Evolutionary conservation across 345 rosid genomes (phyloP), one percentile per base, ranked within the genome.

Genomic region (Erysimum cheiranthoides): DNA sequence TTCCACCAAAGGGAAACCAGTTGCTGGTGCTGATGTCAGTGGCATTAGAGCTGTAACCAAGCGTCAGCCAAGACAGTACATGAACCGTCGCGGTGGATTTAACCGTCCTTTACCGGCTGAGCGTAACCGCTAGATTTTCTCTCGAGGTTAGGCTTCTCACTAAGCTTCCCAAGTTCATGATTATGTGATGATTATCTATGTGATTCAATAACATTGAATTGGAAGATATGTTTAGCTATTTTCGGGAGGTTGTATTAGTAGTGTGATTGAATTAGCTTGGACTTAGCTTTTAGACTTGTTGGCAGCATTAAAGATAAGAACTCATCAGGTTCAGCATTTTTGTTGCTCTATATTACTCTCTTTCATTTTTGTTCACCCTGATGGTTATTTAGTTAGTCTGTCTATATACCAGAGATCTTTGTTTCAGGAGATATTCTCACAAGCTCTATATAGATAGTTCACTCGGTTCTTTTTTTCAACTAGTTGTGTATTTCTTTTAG

Each of bases 81-180:
- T 93, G 98, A 93, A 96, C 71, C 84, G 98, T 21, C 84, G 96
- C 54, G 99, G 98, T 36, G 97, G 97, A 4, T 96, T 96, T 56
- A 96, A 93, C 79, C 86, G 96, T 34, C 97, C 98, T 1, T 79
- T 96, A 79, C 99, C 98, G 0, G 82, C 83, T 0, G 98, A 96
- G 84, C 85, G 82, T 30, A 96, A 89, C 68, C 93, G 92, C 12
- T 88, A 85, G 83, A 1, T 21, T 35, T 61, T 35, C 32, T 61
- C 21, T 52, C 76, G 71, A 86, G 88, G 89, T 85, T 56, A 69
- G 84, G 71, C 17, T 18, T 79, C 75, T 28, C 71, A 9, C 28
- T 17, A 18, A 28, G 56, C 43, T 73, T 35, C 42, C 6, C 18
- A 42, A 13, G 66, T 59, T 57, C 0, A 27, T 52, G 40, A 4